These are phyloP conservation scores for Platanus orientalis DNA, from an alignment of 164 flowering plant genomes.

Conservation along the genomic window DNA sequence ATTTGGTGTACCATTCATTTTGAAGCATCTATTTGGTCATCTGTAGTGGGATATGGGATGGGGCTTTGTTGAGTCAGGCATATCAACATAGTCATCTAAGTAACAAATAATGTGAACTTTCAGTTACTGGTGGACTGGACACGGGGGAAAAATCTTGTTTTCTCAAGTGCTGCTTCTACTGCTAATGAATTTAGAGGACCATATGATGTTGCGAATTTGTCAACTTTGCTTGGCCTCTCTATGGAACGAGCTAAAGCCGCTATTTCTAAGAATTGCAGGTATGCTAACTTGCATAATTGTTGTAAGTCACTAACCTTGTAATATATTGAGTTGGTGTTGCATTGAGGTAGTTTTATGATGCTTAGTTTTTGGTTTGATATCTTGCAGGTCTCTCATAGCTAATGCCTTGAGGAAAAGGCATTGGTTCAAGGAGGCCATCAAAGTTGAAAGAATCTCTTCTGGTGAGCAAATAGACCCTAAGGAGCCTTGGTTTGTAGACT, in stretches of 20 bases:
- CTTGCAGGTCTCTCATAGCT: conserved; percentile 58
- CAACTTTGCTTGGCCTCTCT: conserved; percentile 69
- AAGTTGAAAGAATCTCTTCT: conserved; percentile 49
- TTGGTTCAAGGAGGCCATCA: conserved; percentile 66
- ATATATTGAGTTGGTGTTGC: neutral
- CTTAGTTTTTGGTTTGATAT: conserved; percentile 1
- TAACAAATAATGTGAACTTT: conserved; percentile 9
- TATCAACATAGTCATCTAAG: conserved; percentile 8
- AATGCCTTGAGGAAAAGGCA: conserved; percentile 65
- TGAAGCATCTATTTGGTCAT: neutral
- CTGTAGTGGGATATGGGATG: conserved; percentile 15
- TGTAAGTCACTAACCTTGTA: neutral
- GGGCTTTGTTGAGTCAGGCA: conserved; percentile 4
- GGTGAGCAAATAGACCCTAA: conserved; percentile 23
- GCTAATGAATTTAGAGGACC: conserved; percentile 85
- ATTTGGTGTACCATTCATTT: no score
- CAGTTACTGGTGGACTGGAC: conserved; percentile 93
- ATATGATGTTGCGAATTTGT: conserved; percentile 78
- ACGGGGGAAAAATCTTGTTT: conserved; percentile 69
- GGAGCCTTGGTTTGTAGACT: conserved; percentile 41
- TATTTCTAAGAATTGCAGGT: conserved; percentile 91
- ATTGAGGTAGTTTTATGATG: neutral
- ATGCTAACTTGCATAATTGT: conserved; percentile 8
- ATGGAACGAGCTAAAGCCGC: conserved; percentile 80
- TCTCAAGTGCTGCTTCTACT: conserved; percentile 76